These are phyloP conservation scores for Ophiocordyceps camponoti-floridani DNA, from an alignment of 2,329 filamentous ascomycete genomes.

Conservation along the genomic window DNA sequence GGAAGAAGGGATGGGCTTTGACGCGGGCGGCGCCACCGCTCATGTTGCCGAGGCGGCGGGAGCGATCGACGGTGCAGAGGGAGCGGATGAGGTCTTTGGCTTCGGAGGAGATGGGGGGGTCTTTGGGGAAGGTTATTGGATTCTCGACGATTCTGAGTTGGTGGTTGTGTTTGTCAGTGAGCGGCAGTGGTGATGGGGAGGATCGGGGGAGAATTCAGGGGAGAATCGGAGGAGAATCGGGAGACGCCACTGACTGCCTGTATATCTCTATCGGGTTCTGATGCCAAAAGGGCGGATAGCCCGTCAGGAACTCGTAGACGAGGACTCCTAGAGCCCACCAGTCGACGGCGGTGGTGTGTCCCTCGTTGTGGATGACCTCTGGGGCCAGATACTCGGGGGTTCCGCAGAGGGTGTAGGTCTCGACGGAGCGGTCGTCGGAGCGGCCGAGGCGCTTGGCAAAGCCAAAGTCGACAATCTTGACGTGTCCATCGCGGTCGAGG, in stretches of 20 bases:
- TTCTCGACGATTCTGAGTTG: slow-evolving; percentile 56
- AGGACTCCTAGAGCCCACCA: slow-evolving; percentile 80
- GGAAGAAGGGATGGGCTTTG: slow-evolving; percentile 62
- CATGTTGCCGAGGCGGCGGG: slow-evolving; percentile 61
- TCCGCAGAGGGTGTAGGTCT: slow-evolving; percentile 71
- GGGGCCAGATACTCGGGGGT: slow-evolving; percentile 73
- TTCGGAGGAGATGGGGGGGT: slow-evolving; percentile 44
- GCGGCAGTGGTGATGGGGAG: too few species aligned
- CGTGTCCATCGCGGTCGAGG: slow-evolving; percentile 59
- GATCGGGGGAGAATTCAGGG: background rate
- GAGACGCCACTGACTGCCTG: slow-evolving; percentile 51
- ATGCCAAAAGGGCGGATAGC: slow-evolving; percentile 76
- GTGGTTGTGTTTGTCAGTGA: too few species aligned
- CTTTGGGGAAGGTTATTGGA: slow-evolving; percentile 53
- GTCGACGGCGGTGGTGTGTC: slow-evolving; percentile 58
- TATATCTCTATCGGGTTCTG: slow-evolving; percentile 78
- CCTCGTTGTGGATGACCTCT: slow-evolving; percentile 72
- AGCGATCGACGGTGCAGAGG: slow-evolving; percentile 64
- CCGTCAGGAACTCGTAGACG: slow-evolving; percentile 70
- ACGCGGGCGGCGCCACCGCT: slow-evolving; percentile 54
- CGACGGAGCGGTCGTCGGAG: slow-evolving; percentile 30
- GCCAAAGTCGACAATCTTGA: slow-evolving; percentile 72
- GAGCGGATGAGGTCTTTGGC: slow-evolving; percentile 60
- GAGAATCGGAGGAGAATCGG: background rate
- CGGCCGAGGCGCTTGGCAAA: slow-evolving; percentile 64